Conservation (phyloP, 192 early-diverging fungal species). For the Umbelopsis vinacea region DNA sequence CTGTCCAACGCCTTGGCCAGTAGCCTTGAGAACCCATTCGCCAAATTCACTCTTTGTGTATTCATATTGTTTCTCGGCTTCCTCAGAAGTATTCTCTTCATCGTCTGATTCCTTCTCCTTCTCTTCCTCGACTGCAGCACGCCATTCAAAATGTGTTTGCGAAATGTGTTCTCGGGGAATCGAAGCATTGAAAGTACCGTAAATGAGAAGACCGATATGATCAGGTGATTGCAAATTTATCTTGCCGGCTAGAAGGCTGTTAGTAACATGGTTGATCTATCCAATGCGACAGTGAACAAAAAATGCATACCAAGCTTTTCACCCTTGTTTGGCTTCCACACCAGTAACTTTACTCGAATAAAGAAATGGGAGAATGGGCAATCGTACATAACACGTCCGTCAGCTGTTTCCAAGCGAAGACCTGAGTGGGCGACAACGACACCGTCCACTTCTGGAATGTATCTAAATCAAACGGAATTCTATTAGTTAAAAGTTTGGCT, state of each 20-base stretch:
- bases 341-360: slow-evolving; percentile 67
- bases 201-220: slow-evolving; percentile 92
- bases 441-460: slow-evolving; percentile 85
- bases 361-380: slow-evolving; percentile 84
- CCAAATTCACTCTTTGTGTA: slow-evolving; percentile 50
- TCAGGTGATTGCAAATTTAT: slow-evolving; percentile 94
- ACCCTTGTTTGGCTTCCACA: slow-evolving; percentile 80
- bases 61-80: slow-evolving; percentile 22
- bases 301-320: slow-evolving; percentile 56
- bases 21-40: slow-evolving; percentile 73
- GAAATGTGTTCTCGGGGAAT: slow-evolving; percentile 86
- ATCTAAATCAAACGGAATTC: slow-evolving; percentile 52
- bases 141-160: slow-evolving; percentile 74
- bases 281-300: slow-evolving; percentile 11
- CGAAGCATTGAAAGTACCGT: slow-evolving; percentile 95
- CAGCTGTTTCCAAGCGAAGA: slow-evolving; percentile 57
- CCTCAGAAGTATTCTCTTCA: slow-evolving; percentile 31
- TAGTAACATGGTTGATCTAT: not conserved
- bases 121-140: slow-evolving; percentile 45
- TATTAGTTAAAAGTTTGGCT: not conserved
- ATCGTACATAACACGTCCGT: slow-evolving; percentile 78
- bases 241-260: slow-evolving; percentile 60
- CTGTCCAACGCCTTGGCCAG: slow-evolving; percentile 66
- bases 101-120: slow-evolving; percentile 36
- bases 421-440: slow-evolving; percentile 84